Conservation (phyloP, 805 yeast genomes). For the Metschnikowia amazonensis region DNA sequence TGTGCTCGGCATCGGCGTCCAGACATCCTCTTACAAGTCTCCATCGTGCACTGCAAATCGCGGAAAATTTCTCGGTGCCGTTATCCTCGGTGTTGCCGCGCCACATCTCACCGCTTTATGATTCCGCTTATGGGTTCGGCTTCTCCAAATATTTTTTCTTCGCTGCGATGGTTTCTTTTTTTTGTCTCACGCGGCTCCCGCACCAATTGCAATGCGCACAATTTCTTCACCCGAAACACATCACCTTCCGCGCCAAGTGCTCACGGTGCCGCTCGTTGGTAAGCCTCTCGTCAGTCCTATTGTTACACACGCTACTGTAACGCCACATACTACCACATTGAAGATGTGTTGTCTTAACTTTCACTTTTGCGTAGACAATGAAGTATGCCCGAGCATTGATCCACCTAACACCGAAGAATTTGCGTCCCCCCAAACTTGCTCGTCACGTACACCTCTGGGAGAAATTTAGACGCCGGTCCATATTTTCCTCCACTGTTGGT, state of each 20-base stretch:
- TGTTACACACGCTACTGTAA: background rate
- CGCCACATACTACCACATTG: background rate
- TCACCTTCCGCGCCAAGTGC: slow-evolving; percentile 2
- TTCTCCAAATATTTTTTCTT: background rate
- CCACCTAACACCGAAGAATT: background rate
- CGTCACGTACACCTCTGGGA: background rate
- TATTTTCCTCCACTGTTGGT: background rate
- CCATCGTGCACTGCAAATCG: background rate
- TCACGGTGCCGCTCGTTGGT: background rate
- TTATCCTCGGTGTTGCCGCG: background rate
- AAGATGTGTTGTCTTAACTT: background rate
- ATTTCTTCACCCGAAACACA: background rate
- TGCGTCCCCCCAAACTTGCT: background rate
- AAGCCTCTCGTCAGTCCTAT: background rate
- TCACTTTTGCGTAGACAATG: background rate
- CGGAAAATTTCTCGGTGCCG: background rate
- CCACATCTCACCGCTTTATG: background rate
- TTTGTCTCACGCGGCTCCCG: slow-evolving; percentile 1
- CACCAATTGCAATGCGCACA: slow-evolving; percentile 6
- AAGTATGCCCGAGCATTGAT: background rate
- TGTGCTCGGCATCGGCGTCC: background rate
- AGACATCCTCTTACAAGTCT: background rate
- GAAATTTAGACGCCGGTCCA: background rate
- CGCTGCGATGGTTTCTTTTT: slow-evolving; percentile 1
- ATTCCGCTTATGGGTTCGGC: background rate